Evolutionary conservation across 1,284 basidiomycete species (phyloP).

Genomic region (Phellinidium pouzarii): DNA sequence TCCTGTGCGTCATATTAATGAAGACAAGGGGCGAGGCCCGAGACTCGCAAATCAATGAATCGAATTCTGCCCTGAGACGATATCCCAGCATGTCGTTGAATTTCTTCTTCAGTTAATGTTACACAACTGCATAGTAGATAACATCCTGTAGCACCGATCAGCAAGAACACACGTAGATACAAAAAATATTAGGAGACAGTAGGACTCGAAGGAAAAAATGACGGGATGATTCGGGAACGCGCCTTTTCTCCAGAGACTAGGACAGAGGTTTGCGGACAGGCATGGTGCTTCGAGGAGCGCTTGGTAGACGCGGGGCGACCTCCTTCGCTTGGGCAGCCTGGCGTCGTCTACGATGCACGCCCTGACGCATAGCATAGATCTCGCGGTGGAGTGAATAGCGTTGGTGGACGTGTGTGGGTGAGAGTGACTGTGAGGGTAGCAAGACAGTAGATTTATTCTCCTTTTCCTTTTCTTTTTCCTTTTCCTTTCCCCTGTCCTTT

Average conservation of each 20-base stretch:
- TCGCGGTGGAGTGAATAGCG: slow-evolving; percentile 53
- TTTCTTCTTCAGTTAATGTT: no score
- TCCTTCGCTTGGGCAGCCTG: slow-evolving; percentile 50
- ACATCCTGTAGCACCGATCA: no score
- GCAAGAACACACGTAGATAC: no score
- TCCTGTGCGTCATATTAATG: no score
- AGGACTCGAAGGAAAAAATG: background rate
- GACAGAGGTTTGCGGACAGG: background rate
- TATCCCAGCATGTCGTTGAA: no score
- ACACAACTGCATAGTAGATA: no score
- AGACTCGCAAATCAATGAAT: no score
- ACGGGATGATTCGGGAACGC: background rate
- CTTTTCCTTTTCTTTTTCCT: slow-evolving; percentile 28
- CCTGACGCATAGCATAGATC: slow-evolving; percentile 53
- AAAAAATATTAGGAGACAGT: no score
- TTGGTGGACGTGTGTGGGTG: slow-evolving; percentile 33
- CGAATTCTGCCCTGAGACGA: no score
- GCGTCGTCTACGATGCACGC: slow-evolving; percentile 49
- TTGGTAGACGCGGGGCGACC: slow-evolving; percentile 50
- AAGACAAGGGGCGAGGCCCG: no score
- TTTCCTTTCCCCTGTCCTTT: slow-evolving; percentile 29
- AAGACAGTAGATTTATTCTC: slow-evolving; percentile 22
- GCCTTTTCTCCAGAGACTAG: background rate
- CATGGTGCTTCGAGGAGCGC: slow-evolving; percentile 32
- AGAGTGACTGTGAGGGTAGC: slow-evolving; percentile 7